A percentile compares a stretch with the other conserved stretches of the same genome.
phyloP scores from a whole-genome alignment of 441 rosid genomes.

The Brassica hybrid region DNA sequence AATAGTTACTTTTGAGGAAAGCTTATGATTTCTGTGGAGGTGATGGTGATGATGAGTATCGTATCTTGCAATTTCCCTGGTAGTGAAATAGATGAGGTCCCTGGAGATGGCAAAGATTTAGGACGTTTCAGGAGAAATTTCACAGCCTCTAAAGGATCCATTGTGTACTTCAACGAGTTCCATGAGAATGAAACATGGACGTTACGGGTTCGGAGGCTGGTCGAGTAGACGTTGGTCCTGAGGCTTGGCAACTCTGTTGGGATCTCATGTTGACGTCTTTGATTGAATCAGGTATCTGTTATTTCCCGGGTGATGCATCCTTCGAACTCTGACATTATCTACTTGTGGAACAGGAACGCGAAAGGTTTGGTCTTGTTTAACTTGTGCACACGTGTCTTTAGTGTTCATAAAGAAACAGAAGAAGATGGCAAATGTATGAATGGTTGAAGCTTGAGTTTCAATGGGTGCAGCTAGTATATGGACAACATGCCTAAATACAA shows the following conservation, averaged over 20 bases:
- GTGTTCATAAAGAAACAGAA: neutral
- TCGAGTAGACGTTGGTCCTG: constrained; percentile 4
- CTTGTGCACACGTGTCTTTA: constrained; percentile 26
- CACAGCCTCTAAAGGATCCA: constrained; percentile 22
- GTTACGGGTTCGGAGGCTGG: constrained; percentile 36
- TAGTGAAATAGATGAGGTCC: neutral
- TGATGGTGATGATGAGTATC: neutral
- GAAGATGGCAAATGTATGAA: constrained; percentile 13
- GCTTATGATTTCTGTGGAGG: constrained; percentile 27
- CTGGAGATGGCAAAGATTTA: neutral
- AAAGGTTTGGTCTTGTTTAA: constrained; percentile 9
- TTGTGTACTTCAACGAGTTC: constrained; percentile 31
- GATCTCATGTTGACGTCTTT: neutral
- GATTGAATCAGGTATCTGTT: neutral
- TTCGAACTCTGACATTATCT: constrained; percentile 24
- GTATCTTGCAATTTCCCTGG: constrained; percentile 5
- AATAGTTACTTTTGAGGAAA: no score
- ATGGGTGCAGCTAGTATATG: neutral
- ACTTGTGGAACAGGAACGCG: constrained; percentile 18
- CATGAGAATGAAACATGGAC: neutral
- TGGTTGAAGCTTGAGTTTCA: constrained; percentile 33
- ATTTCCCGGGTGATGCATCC: constrained; percentile 38
- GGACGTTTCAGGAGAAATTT: constrained; percentile 20
- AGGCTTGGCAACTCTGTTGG: constrained; percentile 30
- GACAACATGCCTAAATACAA: neutral